A percentile compares a stretch with the other conserved stretches of the same genome.
Conservation (phyloP, 2,329 filamentous ascomycete genomes). For the Apiospora saccharicola region DNA sequence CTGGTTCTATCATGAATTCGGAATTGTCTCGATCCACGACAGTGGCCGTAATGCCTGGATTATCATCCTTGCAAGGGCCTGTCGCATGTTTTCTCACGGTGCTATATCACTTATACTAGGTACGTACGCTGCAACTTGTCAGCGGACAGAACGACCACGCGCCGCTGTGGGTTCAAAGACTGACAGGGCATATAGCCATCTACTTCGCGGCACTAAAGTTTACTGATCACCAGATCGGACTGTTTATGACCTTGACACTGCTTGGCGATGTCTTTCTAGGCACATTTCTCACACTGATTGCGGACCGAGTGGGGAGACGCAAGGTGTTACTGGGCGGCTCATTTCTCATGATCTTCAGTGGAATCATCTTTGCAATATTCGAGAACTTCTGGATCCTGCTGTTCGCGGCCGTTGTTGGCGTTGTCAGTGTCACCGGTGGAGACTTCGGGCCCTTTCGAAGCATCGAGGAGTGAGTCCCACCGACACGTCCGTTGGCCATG, state of each 20-base stretch:
- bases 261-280: constrained; percentile 66
- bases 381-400: constrained; percentile 66
- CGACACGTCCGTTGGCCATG: constrained; percentile 24
- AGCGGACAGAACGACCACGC: neutral
- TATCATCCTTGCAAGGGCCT: constrained; percentile 59
- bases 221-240: constrained; percentile 65
- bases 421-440: constrained; percentile 68
- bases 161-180: neutral
- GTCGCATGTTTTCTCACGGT: constrained; percentile 70
- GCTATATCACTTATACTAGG: constrained; percentile 66
- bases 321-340: constrained; percentile 62
- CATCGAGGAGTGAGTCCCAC: constrained; percentile 61
- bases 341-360: constrained; percentile 62
- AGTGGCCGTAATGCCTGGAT: constrained; percentile 60
- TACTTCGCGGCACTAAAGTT: constrained; percentile 65
- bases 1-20: constrained; percentile 55
- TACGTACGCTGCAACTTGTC: constrained; percentile 26
- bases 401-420: constrained; percentile 63
- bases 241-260: constrained; percentile 72
- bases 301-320: constrained; percentile 64
- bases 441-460: constrained; percentile 74
- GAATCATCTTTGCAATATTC: constrained; percentile 60
- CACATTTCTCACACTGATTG: constrained; percentile 64
- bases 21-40: constrained; percentile 53
- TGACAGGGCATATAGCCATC: constrained; percentile 45